Conservation (phyloP, 139 green algal species). For the Eudorina sp. region DNA sequence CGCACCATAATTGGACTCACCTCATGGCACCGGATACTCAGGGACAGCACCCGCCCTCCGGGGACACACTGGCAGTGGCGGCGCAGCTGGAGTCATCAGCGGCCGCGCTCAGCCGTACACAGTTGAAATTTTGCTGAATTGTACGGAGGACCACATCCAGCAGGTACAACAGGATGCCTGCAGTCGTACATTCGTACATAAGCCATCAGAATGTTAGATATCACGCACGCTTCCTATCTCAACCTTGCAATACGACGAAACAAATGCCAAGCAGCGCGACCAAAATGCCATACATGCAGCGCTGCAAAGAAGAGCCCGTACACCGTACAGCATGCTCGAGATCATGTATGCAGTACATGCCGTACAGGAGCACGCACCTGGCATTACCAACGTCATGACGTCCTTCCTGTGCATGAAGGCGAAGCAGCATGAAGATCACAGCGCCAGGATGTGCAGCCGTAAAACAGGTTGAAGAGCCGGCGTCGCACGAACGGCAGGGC, state of each 20-base stretch:
- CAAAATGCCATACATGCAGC: too few relatives aligned
- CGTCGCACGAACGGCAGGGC: constrained; percentile 16
- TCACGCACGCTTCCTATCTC: too few relatives aligned
- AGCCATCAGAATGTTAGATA: too few relatives aligned
- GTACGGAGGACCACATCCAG: constrained; percentile 29
- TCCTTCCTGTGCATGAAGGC: constrained; percentile 47
- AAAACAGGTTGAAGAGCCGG: constrained; percentile 22
- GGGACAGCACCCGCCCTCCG: background rate
- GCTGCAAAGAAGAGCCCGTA: too few relatives aligned
- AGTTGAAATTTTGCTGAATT: constrained; percentile 45
- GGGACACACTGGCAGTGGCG: background rate
- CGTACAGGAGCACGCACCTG: constrained; percentile 27
- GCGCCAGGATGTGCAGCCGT: constrained; percentile 5
- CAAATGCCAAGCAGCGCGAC: too few relatives aligned
- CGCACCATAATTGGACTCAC: too few relatives aligned
- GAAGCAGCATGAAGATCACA: constrained; percentile 29
- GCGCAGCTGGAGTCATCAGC: background rate
- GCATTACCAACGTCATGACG: constrained; percentile 32
- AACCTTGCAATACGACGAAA: too few relatives aligned
- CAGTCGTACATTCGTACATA: background rate
- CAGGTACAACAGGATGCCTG: constrained; percentile 41
- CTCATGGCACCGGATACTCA: background rate
- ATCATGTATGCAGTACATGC: too few relatives aligned
- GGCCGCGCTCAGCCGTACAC: background rate
- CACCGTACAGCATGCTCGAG: too few relatives aligned